A percentile compares a stretch with the other conserved stretches of the same genome.
Evolutionary conservation across 352 stramenopile species (phyloP).

Genomic region (Phytophthora cryptogea): DNA sequence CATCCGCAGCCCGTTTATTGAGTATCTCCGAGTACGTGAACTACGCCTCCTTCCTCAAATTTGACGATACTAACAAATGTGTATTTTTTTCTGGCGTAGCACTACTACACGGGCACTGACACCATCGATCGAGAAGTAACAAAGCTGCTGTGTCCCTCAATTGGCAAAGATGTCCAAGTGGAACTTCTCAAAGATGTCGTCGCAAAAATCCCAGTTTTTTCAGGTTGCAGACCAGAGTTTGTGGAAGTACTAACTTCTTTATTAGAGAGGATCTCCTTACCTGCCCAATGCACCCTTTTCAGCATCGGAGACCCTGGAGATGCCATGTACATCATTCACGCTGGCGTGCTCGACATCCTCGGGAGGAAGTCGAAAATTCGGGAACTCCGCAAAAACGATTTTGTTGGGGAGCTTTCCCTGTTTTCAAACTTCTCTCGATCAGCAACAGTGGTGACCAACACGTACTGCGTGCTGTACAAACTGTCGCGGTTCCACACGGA

Average conservation of each 20-base stretch:
- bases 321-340: constrained; percentile 81
- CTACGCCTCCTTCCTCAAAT: background rate
- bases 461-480: constrained; percentile 68
- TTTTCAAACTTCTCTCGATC: constrained; percentile 58
- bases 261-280: constrained; percentile 55
- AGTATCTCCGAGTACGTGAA: constrained; percentile 48
- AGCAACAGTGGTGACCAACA: constrained; percentile 58
- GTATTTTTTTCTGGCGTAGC: constrained; percentile 28
- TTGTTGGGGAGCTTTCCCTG: constrained; percentile 69
- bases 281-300: constrained; percentile 61
- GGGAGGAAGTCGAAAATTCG: constrained; percentile 58
- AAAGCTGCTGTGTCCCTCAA: constrained; percentile 69
- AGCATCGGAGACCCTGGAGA: constrained; percentile 56
- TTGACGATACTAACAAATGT: background rate
- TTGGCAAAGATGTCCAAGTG: constrained; percentile 76
- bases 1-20: constrained; percentile 43
- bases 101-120: constrained; percentile 61
- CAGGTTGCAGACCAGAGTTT: constrained; percentile 54
- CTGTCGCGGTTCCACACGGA: constrained; percentile 61
- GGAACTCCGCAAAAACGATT: constrained; percentile 69
- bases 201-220: constrained; percentile 57
- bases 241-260: constrained; percentile 60
- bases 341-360: constrained; percentile 61
- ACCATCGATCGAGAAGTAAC: constrained; percentile 69
- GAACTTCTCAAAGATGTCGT: constrained; percentile 61